phyloP scores from a whole-genome alignment of 345 rosid species.

The Eucalyptus regnans region DNA sequence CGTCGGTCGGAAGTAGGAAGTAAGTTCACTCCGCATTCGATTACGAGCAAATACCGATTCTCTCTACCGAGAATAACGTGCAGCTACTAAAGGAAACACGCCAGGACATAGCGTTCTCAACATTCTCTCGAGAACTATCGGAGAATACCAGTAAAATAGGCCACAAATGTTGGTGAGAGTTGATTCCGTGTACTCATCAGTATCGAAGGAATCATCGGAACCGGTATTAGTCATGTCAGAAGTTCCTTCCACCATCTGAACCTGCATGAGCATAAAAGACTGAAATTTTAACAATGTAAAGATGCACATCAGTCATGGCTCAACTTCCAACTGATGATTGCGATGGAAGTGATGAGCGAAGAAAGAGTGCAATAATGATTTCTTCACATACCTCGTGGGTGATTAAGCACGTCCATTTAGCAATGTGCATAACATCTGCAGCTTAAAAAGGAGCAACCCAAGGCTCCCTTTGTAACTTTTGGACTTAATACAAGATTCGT shows the following conservation, averaged over 20 bases:
- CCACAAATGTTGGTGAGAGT: slow-evolving; percentile 1
- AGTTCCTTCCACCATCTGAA: slow-evolving; percentile 3
- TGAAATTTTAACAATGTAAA: not conserved
- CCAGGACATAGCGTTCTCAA: not conserved
- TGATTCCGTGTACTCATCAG: not conserved
- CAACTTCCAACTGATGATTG: not conserved
- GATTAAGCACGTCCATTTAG: not conserved
- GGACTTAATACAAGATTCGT: not conserved
- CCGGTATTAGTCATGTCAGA: not conserved
- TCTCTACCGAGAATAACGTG: not conserved
- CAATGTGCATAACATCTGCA: not conserved
- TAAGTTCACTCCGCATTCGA: not conserved
- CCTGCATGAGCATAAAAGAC: not conserved
- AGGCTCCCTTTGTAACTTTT: not conserved
- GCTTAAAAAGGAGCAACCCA: not conserved
- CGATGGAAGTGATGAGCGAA: not conserved
- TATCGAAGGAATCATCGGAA: slow-evolving; percentile 5
- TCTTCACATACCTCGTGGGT: not conserved
- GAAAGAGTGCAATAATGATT: not conserved
- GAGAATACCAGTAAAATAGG: slow-evolving; percentile 12
- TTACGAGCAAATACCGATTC: not conserved
- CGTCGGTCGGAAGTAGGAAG: not conserved
- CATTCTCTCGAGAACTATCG: not conserved
- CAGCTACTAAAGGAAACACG: not conserved
- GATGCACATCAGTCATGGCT: not conserved